A percentile compares a stretch with the other conserved stretches of the same genome.
phyloP scores from a whole-genome alignment of 2,329 filamentous ascomycete species.

The Akanthomyces dipterigenus region DNA sequence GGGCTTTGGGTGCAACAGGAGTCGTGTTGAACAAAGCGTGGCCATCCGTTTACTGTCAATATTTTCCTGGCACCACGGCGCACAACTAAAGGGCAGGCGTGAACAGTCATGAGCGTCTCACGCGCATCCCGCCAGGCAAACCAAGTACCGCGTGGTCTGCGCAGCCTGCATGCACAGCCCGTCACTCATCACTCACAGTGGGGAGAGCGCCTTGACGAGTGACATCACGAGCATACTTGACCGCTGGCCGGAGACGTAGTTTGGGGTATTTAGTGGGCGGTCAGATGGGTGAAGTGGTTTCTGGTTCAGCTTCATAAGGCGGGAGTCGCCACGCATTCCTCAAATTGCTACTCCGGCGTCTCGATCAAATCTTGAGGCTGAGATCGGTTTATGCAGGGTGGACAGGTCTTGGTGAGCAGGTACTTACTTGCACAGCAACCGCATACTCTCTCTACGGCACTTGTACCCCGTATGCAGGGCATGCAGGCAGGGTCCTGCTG shows the following conservation, averaged over 20 bases:
- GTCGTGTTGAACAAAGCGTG: not conserved
- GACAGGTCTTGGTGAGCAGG: too few relatives aligned
- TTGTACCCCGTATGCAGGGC: too few relatives aligned
- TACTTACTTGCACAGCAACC: too few relatives aligned
- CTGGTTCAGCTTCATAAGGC: too few relatives aligned
- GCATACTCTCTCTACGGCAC: too few relatives aligned
- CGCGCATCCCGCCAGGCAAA: not conserved
- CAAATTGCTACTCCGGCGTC: not conserved
- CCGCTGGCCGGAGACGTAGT: not conserved
- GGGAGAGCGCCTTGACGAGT: not conserved
- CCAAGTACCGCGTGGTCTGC: not conserved
- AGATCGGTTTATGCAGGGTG: too few relatives aligned
- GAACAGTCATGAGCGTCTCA: not conserved
- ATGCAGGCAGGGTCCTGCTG: too few relatives aligned
- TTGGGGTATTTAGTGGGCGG: not conserved
- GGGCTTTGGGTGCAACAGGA: not conserved
- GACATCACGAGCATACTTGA: not conserved
- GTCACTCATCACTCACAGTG: not conserved
- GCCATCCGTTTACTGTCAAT: not conserved
- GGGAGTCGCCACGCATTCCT: too few relatives aligned
- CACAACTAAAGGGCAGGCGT: not conserved
- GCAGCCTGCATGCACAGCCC: not conserved
- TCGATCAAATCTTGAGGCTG: too few relatives aligned
- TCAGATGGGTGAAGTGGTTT: not conserved
- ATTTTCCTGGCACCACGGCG: not conserved